These are phyloP conservation scores for Candida glucosophila DNA, from an alignment of 1,139 yeast genomes.

Conservation along the genomic window DNA sequence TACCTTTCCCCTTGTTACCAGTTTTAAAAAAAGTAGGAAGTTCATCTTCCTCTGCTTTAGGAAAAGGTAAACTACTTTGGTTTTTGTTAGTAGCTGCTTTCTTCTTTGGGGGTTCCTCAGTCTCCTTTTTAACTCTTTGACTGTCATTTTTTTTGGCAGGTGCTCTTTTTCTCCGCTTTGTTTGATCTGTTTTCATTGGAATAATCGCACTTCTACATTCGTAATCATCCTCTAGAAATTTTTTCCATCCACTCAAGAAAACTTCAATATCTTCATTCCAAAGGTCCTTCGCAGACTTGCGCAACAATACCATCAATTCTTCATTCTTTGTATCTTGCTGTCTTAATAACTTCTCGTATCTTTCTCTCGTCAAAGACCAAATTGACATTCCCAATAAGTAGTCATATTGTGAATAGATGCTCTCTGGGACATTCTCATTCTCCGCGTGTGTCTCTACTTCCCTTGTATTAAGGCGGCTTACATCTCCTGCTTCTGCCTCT, in stretches of 20 bases:
- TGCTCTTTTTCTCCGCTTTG: conserved; percentile 16
- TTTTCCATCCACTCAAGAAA: conserved; percentile 59
- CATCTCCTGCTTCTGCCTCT: conserved; percentile 32
- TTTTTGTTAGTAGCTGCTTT: conserved; percentile 6
- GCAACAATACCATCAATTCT: conserved; percentile 61
- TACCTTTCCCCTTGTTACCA: not conserved
- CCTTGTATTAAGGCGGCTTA: conserved; percentile 24
- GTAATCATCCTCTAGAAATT: conserved; percentile 38
- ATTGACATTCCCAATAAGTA: conserved; percentile 82
- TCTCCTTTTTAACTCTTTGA: conserved; percentile 8
- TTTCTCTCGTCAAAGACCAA: conserved; percentile 87
- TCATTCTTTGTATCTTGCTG: conserved; percentile 68
- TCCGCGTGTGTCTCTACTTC: conserved; percentile 19
- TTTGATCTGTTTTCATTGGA: conserved; percentile 21
- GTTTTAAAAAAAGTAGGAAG: conserved; percentile 3
- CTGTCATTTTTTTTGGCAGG: conserved; percentile 8
- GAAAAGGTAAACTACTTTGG: conserved; percentile 3
- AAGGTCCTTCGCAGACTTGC: conserved; percentile 72
- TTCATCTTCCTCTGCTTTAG: conserved; percentile 4
- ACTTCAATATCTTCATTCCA: conserved; percentile 81
- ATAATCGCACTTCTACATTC: conserved; percentile 22
- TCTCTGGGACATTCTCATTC: conserved; percentile 29
- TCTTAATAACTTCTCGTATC: conserved; percentile 68
- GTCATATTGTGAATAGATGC: conserved; percentile 53
- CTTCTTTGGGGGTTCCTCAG: conserved; percentile 8